These are phyloP conservation scores for Petasospora fabianii DNA, from an alignment of 1,139 yeast genomes.

Conservation along the genomic window DNA sequence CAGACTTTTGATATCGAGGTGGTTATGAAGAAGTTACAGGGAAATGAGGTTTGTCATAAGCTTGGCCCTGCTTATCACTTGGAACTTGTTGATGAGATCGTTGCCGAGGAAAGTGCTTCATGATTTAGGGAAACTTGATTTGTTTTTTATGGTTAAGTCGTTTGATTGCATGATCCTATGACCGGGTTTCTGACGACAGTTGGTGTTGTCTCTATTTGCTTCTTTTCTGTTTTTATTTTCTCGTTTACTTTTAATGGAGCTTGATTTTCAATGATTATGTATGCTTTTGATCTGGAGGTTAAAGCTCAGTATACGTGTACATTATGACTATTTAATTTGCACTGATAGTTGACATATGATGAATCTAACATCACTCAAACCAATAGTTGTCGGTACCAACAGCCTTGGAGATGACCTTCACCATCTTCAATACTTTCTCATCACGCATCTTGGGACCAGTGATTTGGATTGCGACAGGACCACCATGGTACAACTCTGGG, in stretches of 20 bases:
- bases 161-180: background rate
- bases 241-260: too few relatives aligned
- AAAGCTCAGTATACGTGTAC: background rate
- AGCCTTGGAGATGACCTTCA: slow-evolving; percentile 29
- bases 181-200: background rate
- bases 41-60: slow-evolving; percentile 75
- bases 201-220: too few relatives aligned
- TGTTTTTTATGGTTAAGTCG: background rate
- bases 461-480: slow-evolving; percentile 42
- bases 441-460: slow-evolving; percentile 41
- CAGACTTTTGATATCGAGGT: slow-evolving; percentile 53
- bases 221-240: too few relatives aligned
- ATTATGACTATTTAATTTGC: background rate
- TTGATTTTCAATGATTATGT: too few relatives aligned
- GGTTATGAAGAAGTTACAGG: slow-evolving; percentile 58
- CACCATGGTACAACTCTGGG: slow-evolving; percentile 40
- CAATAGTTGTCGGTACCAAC: slow-evolving; percentile 25
- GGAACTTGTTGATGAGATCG: slow-evolving; percentile 39
- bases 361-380: slow-evolving; percentile 3
- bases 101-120: slow-evolving; percentile 1
- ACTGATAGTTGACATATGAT: background rate
- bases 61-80: slow-evolving; percentile 77
- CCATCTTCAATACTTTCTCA: slow-evolving; percentile 40
- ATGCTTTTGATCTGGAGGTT: too few relatives aligned
- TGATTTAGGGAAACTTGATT: background rate